Percentiles rank a stretch among this genome's conserved stretches.
Conservation (phyloP, 257 asterid species). For the Asclepias syriaca region DNA sequence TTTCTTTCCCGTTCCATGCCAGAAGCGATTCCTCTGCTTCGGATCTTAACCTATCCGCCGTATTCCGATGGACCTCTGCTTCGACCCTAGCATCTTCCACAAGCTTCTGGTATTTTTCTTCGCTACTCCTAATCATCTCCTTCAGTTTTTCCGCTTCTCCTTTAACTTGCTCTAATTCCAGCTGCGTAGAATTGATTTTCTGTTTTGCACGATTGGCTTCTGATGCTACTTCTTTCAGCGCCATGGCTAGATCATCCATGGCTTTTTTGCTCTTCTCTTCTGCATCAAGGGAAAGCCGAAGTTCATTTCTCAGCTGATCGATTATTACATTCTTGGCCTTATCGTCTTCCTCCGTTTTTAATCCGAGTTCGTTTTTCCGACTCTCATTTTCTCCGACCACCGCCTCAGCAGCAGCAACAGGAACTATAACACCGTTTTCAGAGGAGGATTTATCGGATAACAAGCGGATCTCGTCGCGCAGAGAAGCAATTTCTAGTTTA, state of each 20-base stretch:
- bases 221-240: conserved; percentile 57
- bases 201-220: conserved; percentile 57
- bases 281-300: conserved; percentile 46
- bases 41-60: conserved; percentile 53
- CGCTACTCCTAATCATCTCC: conserved; percentile 27
- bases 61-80: conserved; percentile 42
- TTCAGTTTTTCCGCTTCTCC: conserved; percentile 42
- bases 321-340: conserved; percentile 13
- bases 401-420: neutral
- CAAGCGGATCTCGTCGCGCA: conserved; percentile 30
- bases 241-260: conserved; percentile 83
- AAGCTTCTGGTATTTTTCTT: conserved; percentile 39
- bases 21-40: conserved; percentile 80
- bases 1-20: conserved; percentile 89
- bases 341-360: conserved; percentile 28
- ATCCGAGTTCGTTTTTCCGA: conserved; percentile 27
- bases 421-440: neutral
- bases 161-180: conserved; percentile 34
- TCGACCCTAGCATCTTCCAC: conserved; percentile 48
- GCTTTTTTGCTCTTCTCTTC: conserved; percentile 75
- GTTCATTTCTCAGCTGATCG: conserved; percentile 47
- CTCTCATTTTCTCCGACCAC: conserved; percentile 26
- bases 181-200: conserved; percentile 26
- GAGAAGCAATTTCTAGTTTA: conserved; percentile 33
- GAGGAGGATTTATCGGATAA: conserved; percentile 23